phyloP scores from a whole-genome alignment of 148 eudicot genomes.

The Cornus florida region DNA sequence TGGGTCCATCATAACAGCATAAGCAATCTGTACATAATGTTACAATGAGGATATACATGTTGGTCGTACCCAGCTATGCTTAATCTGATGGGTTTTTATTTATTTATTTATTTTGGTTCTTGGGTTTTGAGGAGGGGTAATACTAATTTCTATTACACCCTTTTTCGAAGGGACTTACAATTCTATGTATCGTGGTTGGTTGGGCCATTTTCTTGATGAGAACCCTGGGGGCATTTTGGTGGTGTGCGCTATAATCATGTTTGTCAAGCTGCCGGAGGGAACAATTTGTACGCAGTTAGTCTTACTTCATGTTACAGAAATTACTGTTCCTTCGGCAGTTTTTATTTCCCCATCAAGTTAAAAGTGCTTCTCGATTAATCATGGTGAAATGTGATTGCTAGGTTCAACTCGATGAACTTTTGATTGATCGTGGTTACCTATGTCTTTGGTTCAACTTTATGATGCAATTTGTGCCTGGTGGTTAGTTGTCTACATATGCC shows the following conservation, averaged over 20 bases:
- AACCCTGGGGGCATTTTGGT: neutral
- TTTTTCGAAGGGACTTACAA: neutral
- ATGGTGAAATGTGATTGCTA: neutral
- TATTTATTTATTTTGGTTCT: too few species aligned
- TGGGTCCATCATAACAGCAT: too few species aligned
- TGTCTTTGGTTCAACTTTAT: neutral
- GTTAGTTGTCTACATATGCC: neutral
- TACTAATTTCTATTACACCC: neutral
- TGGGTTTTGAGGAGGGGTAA: neutral
- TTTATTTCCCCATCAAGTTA: too few species aligned
- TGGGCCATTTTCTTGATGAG: neutral
- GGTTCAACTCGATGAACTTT: neutral
- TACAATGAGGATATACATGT: too few species aligned
- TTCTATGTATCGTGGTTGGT: neutral
- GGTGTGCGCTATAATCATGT: neutral
- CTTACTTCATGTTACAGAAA: neutral
- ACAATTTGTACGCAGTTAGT: too few species aligned
- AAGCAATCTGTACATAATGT: too few species aligned
- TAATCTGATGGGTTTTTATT: too few species aligned
- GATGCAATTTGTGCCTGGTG: neutral
- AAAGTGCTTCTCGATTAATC: neutral
- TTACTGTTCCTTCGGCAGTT: neutral
- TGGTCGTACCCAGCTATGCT: too few species aligned
- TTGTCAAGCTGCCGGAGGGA: neutral
- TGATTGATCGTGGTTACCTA: neutral